Evolutionary conservation across 345 rosid genomes (phyloP).

Genomic region (Acer yangbiense): DNA sequence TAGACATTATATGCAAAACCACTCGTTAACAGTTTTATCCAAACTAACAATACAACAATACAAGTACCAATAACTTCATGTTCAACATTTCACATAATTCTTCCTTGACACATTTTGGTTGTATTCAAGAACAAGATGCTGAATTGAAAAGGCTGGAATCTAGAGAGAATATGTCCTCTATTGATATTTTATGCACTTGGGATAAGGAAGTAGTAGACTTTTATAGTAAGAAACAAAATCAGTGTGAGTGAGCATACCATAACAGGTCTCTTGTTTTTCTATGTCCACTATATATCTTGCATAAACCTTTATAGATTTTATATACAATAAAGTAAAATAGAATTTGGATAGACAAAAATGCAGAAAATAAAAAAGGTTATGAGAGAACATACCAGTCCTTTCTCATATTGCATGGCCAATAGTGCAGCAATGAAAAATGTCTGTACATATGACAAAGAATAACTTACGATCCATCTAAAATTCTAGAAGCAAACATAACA

Average conservation of each 20-base stretch:
- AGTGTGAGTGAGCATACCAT: not conserved
- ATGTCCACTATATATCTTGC: not conserved
- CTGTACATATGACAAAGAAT: slow-evolving; percentile 40
- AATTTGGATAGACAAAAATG: slow-evolving; percentile 6
- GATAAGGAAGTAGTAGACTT: not conserved
- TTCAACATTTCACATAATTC: not conserved
- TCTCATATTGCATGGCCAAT: slow-evolving; percentile 97
- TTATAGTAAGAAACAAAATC: slow-evolving; percentile 5
- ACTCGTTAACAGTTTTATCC: not conserved
- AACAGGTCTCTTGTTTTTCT: not conserved
- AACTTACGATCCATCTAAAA: slow-evolving; percentile 15
- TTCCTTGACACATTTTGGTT: slow-evolving; percentile 6
- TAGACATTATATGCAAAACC: not conserved
- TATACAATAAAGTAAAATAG: not conserved
- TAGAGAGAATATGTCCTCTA: not conserved
- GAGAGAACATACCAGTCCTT: slow-evolving; percentile 75
- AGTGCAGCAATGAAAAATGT: slow-evolving; percentile 97
- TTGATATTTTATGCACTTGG: not conserved
- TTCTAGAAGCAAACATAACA: not conserved
- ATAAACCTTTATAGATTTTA: not conserved
- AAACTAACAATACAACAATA: not conserved
- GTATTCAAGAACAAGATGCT: not conserved
- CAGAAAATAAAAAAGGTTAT: slow-evolving; percentile 20
- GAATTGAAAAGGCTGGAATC: not conserved
- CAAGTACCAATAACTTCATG: not conserved